These are phyloP conservation scores for Leptodontidium sp. DNA, from an alignment of 2,329 filamentous ascomycete species.

Conservation along the genomic window DNA sequence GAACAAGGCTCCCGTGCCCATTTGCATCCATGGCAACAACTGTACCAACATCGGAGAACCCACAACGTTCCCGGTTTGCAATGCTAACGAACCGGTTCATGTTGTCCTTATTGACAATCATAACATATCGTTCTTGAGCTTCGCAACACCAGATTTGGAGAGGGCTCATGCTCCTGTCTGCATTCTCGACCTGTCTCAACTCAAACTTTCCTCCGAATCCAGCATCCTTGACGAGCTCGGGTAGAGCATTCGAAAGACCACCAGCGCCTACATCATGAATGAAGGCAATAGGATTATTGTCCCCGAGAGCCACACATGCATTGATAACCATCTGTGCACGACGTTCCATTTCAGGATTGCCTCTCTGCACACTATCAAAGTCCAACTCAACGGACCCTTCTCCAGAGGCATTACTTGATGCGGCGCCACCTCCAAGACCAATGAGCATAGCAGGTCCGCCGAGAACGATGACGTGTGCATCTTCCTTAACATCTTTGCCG, in stretches of 20 bases:
- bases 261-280: slow-evolving; percentile 98
- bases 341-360: slow-evolving; percentile 95
- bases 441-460: slow-evolving; percentile 98
- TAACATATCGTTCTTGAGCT: slow-evolving; percentile 94
- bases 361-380: slow-evolving; percentile 96
- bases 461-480: slow-evolving; percentile 91
- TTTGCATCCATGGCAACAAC: slow-evolving; percentile 69
- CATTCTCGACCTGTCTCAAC: slow-evolving; percentile 90
- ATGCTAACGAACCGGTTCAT: slow-evolving; percentile 79
- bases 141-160: slow-evolving; percentile 99
- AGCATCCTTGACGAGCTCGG: slow-evolving; percentile 91
- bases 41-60: slow-evolving; percentile 88
- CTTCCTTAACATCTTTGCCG: slow-evolving; percentile 78
- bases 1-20: slow-evolving; percentile 75
- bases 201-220: slow-evolving; percentile 92
- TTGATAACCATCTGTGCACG: slow-evolving; percentile 99
- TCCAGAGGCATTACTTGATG: slow-evolving; percentile 87
- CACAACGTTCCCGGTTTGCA: slow-evolving; percentile 83
- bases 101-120: slow-evolving; percentile 82
- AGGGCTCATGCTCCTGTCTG: slow-evolving; percentile 91
- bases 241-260: slow-evolving; percentile 82
- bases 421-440: slow-evolving; percentile 92
- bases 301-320: slow-evolving; percentile 84
- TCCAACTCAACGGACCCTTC: slow-evolving; percentile 92
- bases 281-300: slow-evolving; percentile 89